Evolutionary conservation across 257 asterid genomes (phyloP).

Genomic region (Phtheirospermum japonicum): DNA sequence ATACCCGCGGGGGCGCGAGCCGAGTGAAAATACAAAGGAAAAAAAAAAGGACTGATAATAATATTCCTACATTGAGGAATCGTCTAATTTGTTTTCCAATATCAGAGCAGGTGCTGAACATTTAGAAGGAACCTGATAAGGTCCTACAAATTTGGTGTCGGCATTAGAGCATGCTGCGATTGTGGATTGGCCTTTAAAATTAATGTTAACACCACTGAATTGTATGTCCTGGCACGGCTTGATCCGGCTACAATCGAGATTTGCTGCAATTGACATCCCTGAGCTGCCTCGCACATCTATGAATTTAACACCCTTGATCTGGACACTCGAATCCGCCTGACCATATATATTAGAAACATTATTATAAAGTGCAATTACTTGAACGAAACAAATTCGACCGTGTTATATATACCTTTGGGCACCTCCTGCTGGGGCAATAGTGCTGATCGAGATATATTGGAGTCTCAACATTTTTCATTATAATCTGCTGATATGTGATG

Average conservation of each 20-base stretch:
- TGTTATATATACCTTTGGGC: constrained; percentile 4
- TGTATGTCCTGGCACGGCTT: constrained; percentile 26
- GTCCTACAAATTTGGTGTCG: constrained; percentile 6
- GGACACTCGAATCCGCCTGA: constrained; percentile 6
- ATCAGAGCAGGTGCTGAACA: constrained; percentile 13
- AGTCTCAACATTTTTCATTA: constrained; percentile 15
- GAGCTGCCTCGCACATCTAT: constrained; percentile 25
- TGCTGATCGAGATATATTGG: constrained; percentile 38
- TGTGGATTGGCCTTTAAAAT: constrained; percentile 2
- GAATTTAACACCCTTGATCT: constrained; percentile 21
- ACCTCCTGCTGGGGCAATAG: constrained; percentile 24
- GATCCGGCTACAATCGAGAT: constrained; percentile 18
- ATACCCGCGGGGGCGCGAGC: no score
- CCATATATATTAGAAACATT: no score
- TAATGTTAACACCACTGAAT: constrained; percentile 21
- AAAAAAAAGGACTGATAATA: no score
- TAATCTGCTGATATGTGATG: constrained; percentile 21
- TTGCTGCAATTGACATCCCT: not conserved
- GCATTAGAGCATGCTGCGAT: constrained; percentile 24
- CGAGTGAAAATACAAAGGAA: no score
- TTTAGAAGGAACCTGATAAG: constrained; percentile 18
- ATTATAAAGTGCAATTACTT: no score
- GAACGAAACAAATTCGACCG: no score
- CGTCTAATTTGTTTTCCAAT: no score
- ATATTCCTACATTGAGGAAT: no score